These are phyloP conservation scores for Flueggea neowawraea DNA, from an alignment of 441 rosid species.

Conservation along the genomic window DNA sequence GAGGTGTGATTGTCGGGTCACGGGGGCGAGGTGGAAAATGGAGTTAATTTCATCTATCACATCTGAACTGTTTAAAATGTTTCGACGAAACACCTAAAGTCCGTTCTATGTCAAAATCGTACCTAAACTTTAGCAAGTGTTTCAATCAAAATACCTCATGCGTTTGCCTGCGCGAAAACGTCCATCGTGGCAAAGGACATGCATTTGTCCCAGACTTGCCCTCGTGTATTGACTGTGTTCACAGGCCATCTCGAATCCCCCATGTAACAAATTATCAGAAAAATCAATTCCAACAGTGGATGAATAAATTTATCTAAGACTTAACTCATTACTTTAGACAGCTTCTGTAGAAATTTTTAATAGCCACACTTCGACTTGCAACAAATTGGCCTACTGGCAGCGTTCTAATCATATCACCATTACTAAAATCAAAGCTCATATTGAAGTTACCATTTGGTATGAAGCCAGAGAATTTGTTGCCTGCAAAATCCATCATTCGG, in stretches of 20 bases:
- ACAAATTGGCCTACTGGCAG: slow-evolving; percentile 15
- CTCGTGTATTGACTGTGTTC: no score
- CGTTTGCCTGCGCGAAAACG: no score
- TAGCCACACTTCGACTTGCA: slow-evolving; percentile 28
- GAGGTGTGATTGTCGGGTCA: no score
- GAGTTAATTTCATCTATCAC: no score
- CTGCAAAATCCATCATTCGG: slow-evolving; percentile 69
- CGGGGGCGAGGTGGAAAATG: no score
- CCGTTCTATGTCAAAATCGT: no score
- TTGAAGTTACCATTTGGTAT: slow-evolving; percentile 81
- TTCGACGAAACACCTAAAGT: no score
- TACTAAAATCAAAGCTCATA: slow-evolving; percentile 45
- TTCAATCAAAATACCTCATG: no score
- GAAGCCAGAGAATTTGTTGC: slow-evolving; percentile 73
- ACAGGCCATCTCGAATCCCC: slow-evolving; percentile 64
- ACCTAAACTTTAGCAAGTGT: no score
- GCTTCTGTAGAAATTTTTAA: slow-evolving; percentile 45
- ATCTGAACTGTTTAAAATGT: no score
- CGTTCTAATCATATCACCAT: slow-evolving; percentile 18
- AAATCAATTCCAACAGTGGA: slow-evolving; percentile 73
- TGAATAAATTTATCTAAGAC: slow-evolving; percentile 47
- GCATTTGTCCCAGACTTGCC: no score
- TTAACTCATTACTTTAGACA: slow-evolving; percentile 45
- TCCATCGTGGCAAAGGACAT: no score
- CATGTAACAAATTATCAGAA: slow-evolving; percentile 65